Evolutionary conservation across 2,329 filamentous ascomycete species (phyloP).

Genomic region (Beauveria asiatica): DNA sequence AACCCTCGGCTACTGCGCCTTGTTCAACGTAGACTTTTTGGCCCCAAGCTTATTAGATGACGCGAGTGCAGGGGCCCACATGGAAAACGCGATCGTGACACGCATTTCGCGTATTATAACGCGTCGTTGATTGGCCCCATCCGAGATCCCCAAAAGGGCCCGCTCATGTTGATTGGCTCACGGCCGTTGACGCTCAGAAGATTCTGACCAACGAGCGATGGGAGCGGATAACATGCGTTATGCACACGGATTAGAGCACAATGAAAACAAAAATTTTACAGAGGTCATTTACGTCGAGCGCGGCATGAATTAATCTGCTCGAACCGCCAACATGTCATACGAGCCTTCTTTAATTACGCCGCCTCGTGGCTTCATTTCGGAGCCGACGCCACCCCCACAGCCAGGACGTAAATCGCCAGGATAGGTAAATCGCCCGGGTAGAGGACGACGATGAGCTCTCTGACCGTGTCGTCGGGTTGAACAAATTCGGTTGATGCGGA

Average conservation of each 20-base stretch:
- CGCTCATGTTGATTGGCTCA: not conserved
- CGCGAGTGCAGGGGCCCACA: not conserved
- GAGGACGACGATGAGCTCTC: too few relatives aligned
- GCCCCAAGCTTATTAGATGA: not conserved
- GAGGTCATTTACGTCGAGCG: too few relatives aligned
- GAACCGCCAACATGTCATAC: not conserved
- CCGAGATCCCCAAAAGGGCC: not conserved
- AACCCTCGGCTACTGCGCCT: not conserved
- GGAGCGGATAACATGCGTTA: not conserved
- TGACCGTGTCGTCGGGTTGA: too few relatives aligned
- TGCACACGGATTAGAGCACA: too few relatives aligned
- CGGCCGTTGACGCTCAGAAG: not conserved
- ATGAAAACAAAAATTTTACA: too few relatives aligned
- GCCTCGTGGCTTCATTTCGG: too few relatives aligned
- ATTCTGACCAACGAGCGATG: not conserved
- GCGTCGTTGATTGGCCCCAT: not conserved
- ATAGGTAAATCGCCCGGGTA: too few relatives aligned
- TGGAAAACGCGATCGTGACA: slow-evolving; percentile 7
- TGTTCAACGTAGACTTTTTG: not conserved
- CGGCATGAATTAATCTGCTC: not conserved
- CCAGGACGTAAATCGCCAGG: too few relatives aligned
- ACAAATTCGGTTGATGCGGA: too few relatives aligned
- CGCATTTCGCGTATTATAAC: slow-evolving; percentile 5
- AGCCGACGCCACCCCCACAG: too few relatives aligned
- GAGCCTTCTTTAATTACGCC: too few relatives aligned